Evolutionary conservation across 2,329 filamentous ascomycete genomes (phyloP), one percentile per base, ranked within the genome.

Genomic region (Colletotrichum paranaense): DNA sequence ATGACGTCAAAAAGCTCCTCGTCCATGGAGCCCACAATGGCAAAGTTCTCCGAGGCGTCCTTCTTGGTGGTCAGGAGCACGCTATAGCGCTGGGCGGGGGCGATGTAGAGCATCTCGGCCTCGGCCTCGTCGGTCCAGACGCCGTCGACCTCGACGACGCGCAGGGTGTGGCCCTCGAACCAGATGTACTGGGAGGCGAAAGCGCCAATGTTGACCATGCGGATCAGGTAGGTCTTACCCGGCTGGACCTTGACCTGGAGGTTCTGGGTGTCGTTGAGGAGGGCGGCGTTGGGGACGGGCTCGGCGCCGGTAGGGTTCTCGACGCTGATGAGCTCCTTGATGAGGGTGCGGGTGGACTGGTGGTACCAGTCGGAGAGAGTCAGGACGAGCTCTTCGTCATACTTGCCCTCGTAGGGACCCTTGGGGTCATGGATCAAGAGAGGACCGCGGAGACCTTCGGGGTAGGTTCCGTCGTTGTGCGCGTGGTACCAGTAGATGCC

Each of bases 291-390:
- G 0, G 90, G 89, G 1, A 90, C 81, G 9, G 90, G 89, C 75
- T 91, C 87, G 3, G 84, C 82, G 11, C 89, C 89, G n/a, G 83
- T 84, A 6, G 84, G 85, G 62, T 88, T 88, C 68, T 83, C 78
- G 53, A 83, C 75, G 63, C 82, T 86, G 57, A 88, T 79, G 74
- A 90, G 90, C 35, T 82, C 70, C 3, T 82, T 78, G 58, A 88
- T 81, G 3, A 91, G 81, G 2, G 78, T 78, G 0, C 84, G 82
- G 83, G 90, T 89, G 76, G 90, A 82, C 26, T 87, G 82, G 72
- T 91, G 89, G 76, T 91, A 91, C 89, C 90, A 91, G 76, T 91
- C 89, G 1, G 87, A 88, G 42, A 91, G 76, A 0, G 88, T 90
- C n/a, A 91, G 74, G 0, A 87, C 82, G n/a, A 88, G 78, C 77